These are phyloP conservation scores for Yamadazyma diospyri DNA, from an alignment of 1,139 yeast genomes.

Conservation along the genomic window DNA sequence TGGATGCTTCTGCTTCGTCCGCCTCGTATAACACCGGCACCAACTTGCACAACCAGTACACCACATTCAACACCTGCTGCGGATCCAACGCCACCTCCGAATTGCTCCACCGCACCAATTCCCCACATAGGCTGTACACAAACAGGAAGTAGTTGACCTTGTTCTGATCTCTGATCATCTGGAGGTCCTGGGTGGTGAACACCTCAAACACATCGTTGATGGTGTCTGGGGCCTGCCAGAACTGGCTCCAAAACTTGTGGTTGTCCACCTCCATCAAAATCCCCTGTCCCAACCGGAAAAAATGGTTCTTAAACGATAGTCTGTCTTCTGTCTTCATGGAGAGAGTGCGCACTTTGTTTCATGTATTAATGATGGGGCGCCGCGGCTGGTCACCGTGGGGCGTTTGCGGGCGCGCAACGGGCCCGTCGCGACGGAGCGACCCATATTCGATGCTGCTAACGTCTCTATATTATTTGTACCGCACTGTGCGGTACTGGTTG, in stretches of 20 bases:
- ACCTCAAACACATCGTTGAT: constrained; percentile 54
- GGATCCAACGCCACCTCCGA: constrained; percentile 6
- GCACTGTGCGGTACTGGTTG: no score
- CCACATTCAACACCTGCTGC: constrained; percentile 46
- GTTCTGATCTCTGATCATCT: constrained; percentile 58
- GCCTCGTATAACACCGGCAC: constrained; percentile 67
- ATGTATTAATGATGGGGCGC: background rate
- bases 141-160: constrained; percentile 52
- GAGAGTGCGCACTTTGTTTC: constrained; percentile 1
- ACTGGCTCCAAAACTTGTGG: constrained; percentile 48
- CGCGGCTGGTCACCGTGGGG: background rate
- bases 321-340: constrained; percentile 75
- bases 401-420: background rate
- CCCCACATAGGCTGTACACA: constrained; percentile 36
- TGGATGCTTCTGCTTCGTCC: constrained; percentile 31
- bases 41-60: constrained; percentile 62
- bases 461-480: no score
- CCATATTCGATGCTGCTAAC: no score
- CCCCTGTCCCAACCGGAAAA: constrained; percentile 61
- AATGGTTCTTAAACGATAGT: constrained; percentile 55
- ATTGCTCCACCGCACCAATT: constrained; percentile 24
- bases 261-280: constrained; percentile 43
- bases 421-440: background rate
- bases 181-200: constrained; percentile 55
- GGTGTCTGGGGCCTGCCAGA: constrained; percentile 28